Evolutionary conservation across 2,329 filamentous ascomycete genomes (phyloP), one percentile per base, ranked within the genome.

Genomic region (Cladosporium velox): DNA sequence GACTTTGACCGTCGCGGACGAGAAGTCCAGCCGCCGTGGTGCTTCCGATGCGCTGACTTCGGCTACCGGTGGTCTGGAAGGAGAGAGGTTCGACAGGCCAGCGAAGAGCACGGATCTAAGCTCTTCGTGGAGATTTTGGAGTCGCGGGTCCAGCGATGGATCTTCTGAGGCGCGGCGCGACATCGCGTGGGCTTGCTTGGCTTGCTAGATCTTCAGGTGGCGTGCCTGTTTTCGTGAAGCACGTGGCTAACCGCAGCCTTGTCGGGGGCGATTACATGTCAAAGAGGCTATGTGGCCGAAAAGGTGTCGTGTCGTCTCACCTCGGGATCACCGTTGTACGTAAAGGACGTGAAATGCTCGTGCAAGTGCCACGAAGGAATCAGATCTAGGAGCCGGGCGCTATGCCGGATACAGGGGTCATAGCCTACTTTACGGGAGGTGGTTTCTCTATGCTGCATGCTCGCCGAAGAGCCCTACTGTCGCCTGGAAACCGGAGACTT

Each of bases 91-190:
- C 24, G 55, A 58, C 55, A 58, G 24, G 55, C 55, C 55, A 24
- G 32, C 55, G 32, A 58, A 58, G 55, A 58, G 55, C 55, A 58
- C 55, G 32, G 55, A 38, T 58, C 55, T 26, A 24, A 58, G 55
- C 55, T 58, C 55, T 26, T 58, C 55, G 21, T 58, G 55, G 55
- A 58, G 55, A 41, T 58, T 58, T 8, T 24, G 55, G 55, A 58
- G 32, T n/a, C 55, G 55, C 8, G 55, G 55, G 21, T 58, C 55
- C 34, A 38, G 32, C n/a, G 32, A 58, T 41, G 55, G 34, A 41
- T 58, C 34, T 41, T 58, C 34, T 26, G 55, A 58, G n/a, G 34
- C n/a, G 32, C 55, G 30, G 34, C 32, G 55, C 21, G 55, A 58
- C 55, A 35, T 58, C n/a, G 55, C 41, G 41, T 47, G 41, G n/a